Conservation (phyloP, 2,329 filamentous ascomycete species). For the Aspergillus pseudoviridinutans region DNA sequence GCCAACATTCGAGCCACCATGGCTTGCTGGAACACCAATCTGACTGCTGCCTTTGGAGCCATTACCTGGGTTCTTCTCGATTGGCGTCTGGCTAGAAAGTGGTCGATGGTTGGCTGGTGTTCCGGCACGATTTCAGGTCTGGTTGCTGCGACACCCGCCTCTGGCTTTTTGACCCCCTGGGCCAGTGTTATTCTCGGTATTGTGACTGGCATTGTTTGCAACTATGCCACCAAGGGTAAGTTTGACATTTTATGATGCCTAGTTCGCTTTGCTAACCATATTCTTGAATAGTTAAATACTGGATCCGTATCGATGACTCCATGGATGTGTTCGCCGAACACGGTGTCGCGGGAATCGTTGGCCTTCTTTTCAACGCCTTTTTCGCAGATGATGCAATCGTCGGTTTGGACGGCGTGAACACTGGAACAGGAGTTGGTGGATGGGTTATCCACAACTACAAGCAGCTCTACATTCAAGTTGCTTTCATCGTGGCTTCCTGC, state of each 20-base stretch:
- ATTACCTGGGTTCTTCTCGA: constrained; percentile 95
- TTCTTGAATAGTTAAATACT: constrained; percentile 58
- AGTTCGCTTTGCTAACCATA: constrained; percentile 5
- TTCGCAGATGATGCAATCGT: constrained; percentile 74
- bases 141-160: constrained; percentile 80
- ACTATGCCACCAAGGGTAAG: constrained; percentile 83
- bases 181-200: constrained; percentile 59
- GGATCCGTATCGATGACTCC: constrained; percentile 77
- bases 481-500: constrained; percentile 62
- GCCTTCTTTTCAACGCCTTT: constrained; percentile 72
- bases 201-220: constrained; percentile 65
- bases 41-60: constrained; percentile 86
- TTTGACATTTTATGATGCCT: constrained; percentile 29
- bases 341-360: constrained; percentile 76
- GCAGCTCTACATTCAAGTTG: constrained; percentile 68
- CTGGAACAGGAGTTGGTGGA: constrained; percentile 50
- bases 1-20: constrained; percentile 91
- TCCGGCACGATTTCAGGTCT: constrained; percentile 83
- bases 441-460: constrained; percentile 69
- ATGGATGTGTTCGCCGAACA: constrained; percentile 92
- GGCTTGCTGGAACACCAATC: constrained; percentile 97
- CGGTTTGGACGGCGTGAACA: constrained; percentile 64
- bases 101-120: constrained; percentile 92
- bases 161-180: constrained; percentile 72
- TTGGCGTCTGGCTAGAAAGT: constrained; percentile 89